Evolutionary conservation across 306 rosid species (phyloP).

Genomic region (Lathyrus oleraceus): DNA sequence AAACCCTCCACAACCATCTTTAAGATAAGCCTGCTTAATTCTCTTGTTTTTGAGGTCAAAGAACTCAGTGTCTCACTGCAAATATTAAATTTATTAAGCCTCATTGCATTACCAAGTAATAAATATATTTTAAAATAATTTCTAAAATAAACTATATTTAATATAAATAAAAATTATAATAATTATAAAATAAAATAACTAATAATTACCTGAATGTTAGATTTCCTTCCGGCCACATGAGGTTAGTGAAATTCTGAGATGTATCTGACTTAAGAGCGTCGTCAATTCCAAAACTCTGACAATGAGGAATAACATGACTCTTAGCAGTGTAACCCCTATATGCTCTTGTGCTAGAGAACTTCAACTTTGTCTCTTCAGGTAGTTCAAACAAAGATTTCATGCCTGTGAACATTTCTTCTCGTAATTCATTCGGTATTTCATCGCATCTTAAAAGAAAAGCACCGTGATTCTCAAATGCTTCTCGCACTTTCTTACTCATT

Average conservation of each 20-base stretch:
- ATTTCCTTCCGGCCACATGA: slow-evolving; percentile 66
- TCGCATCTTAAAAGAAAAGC: slow-evolving; percentile 29
- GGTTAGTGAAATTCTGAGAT: slow-evolving; percentile 42
- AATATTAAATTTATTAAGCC: not conserved
- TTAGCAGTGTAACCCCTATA: slow-evolving; percentile 39
- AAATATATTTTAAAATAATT: too few relatives aligned
- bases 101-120: not conserved
- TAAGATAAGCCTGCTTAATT: slow-evolving; percentile 24
- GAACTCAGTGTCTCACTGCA: slow-evolving; percentile 42
- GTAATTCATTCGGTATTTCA: slow-evolving; percentile 1
- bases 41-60: slow-evolving; percentile 44
- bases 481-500: too few relatives aligned
- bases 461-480: slow-evolving; percentile 38
- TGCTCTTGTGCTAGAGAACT: slow-evolving; percentile 29
- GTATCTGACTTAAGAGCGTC: not conserved
- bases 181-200: not conserved
- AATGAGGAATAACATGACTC: slow-evolving; percentile 31
- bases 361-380: slow-evolving; percentile 51
- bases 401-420: slow-evolving; percentile 30
- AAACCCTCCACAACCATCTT: slow-evolving; percentile 49
- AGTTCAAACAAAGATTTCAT: slow-evolving; percentile 50
- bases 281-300: slow-evolving; percentile 53
- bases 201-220: slow-evolving; percentile 41
- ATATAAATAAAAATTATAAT: slow-evolving; percentile 33
- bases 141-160: too few relatives aligned